Evolutionary conservation across 75 land plant genomes (phyloP), one percentile per base, ranked within the genome.

Genomic region (Ceratopteris richardii): DNA sequence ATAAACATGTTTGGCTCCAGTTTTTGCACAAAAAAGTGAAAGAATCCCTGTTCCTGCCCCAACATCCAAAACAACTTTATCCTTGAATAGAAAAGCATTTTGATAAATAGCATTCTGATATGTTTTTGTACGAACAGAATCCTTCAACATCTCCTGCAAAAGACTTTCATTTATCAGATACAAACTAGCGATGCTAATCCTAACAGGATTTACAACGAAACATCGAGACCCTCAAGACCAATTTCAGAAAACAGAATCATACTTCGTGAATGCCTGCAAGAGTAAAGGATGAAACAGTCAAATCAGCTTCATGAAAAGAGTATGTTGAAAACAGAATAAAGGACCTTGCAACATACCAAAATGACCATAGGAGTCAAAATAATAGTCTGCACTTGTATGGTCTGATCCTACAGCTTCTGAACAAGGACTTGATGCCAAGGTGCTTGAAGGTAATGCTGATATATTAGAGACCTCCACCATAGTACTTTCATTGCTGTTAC

Each of bases 31-130:
- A 57, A 94, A 94, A 7, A 94, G 79, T 22, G 98, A 94, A 22
- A 94, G 61, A 52, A 94, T 90, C 56, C 98, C 98, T 20, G 98
- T 94, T 20, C 98, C 98, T 17, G 98, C 98, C 30, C 98, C 98
- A 30, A 94, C 98, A 71, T 94, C 98, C 57, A 94, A 81, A 29
- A 94, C 91, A 13, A 94, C 69, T 58, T 94, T 94, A 69, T 94
- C 73, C 67, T 90, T 86, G 74, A 94, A 86, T n/a, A 94, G 64
- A 66, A 94, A 94, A 23, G 65, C 37, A 62, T 94, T 94, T 62
- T 90, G 76, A 62, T 90, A 94, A 26, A 94, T 86, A 18, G 79
- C 98, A 79, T 90, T 83, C 72, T 84, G 96, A 65, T 94, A 94
- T 44, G 91, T 81, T 64, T 81, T 90, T 17, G 98, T 94, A 71